These are phyloP conservation scores for Ceratocystis alfenasii DNA, from an alignment of 2,329 filamentous ascomycete genomes.

Conservation along the genomic window DNA sequence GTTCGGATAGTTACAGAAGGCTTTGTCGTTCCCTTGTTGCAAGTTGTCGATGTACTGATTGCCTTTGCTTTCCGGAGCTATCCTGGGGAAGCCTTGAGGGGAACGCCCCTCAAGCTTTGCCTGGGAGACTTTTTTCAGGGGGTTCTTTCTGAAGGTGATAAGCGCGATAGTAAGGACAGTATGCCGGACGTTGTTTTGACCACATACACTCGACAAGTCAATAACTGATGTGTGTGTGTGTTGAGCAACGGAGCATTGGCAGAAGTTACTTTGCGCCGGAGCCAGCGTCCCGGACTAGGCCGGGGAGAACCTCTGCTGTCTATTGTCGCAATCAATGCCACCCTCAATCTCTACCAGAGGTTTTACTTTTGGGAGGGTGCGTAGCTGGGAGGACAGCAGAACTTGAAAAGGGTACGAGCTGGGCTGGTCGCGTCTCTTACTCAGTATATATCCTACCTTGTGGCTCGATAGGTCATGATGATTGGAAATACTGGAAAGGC, in stretches of 20 bases:
- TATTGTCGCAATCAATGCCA: conserved; percentile 11
- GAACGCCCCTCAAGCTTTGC: not conserved
- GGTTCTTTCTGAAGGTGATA: conserved; percentile 46
- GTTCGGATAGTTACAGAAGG: not conserved
- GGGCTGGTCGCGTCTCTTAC: conserved; percentile 39
- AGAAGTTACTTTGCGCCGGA: conserved; percentile 44
- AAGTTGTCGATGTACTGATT: conserved; percentile 12
- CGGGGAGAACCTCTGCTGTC: conserved; percentile 32
- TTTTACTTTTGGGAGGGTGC: conserved; percentile 24
- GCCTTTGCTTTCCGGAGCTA: conserved; percentile 4
- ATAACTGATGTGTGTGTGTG: not conserved
- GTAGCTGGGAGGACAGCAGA: conserved; percentile 15
- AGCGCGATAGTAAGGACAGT: conserved; percentile 44
- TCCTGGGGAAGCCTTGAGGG: not conserved
- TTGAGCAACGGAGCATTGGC: conserved; percentile 25
- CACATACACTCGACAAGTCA: not conserved
- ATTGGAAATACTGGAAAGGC: conserved; percentile 16
- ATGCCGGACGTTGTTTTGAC: conserved; percentile 27
- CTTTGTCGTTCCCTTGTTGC: not conserved
- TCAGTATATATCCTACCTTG: conserved; percentile 28
- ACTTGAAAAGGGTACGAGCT: conserved; percentile 27
- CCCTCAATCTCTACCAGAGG: conserved; percentile 17
- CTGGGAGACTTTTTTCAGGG: conserved; percentile 23
- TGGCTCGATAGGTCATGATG: conserved; percentile 1
- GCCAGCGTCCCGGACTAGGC: conserved; percentile 47